A percentile compares a stretch with the other conserved stretches of the same genome.
Evolutionary conservation across 129 eudicot species (phyloP).

Genomic region (Lactuca saligna): DNA sequence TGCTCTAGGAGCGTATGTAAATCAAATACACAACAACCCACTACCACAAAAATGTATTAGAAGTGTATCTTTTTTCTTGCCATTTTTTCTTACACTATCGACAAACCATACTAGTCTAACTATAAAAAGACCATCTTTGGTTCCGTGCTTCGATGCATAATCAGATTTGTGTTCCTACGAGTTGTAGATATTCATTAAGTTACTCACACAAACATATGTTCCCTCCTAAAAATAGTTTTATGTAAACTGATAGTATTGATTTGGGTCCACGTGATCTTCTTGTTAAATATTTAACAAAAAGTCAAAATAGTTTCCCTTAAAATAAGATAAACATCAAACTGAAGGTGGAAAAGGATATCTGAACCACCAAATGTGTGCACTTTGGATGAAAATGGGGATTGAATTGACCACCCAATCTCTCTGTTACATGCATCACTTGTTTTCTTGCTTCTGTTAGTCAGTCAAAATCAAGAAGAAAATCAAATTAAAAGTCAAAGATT

Average conservation of each 20-base stretch:
- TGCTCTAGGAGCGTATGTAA: too few relatives aligned
- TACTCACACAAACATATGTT: background rate
- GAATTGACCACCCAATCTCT: constrained; percentile 88
- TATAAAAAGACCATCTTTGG: constrained; percentile 35
- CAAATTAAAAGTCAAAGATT: constrained; percentile 22
- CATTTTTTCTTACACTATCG: constrained; percentile 79
- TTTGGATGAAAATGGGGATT: constrained; percentile 84
- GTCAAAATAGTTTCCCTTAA: background rate
- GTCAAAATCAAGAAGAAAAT: constrained; percentile 25
- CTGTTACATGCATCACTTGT: constrained; percentile 87
- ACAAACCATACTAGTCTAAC: constrained; percentile 95
- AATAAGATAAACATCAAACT: background rate
- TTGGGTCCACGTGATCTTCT: background rate
- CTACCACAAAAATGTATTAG: background rate
- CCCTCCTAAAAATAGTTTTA: background rate
- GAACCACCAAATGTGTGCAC: constrained; percentile 96
- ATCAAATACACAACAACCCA: too few relatives aligned
- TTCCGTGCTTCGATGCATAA: constrained; percentile 51
- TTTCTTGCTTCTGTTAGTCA: constrained; percentile 65
- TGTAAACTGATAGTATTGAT: background rate
- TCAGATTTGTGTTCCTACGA: constrained; percentile 61
- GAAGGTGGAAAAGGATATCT: constrained; percentile 66
- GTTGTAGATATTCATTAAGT: constrained; percentile 61
- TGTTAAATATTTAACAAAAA: background rate
- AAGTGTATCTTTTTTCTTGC: constrained; percentile 32